Percentiles rank a stretch among this genome's conserved stretches.
These are phyloP conservation scores for Polyporus arcularius DNA, from an alignment of 768 basidiomycete species.

Conservation along the genomic window DNA sequence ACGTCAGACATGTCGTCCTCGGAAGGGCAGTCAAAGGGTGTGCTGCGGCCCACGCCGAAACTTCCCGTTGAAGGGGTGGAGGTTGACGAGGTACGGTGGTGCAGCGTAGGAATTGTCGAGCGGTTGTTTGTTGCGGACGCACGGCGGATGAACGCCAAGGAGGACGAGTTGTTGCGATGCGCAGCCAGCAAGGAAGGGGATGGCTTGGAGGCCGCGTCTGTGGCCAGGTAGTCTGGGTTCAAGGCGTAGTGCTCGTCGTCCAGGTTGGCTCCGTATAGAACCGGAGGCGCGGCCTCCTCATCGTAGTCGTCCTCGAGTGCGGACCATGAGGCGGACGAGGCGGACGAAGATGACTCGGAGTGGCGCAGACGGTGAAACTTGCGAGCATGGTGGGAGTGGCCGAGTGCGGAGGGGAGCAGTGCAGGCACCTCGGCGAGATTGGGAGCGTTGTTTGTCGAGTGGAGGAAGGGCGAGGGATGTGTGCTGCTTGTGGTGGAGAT, in stretches of 20 bases:
- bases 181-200: slow-evolving; percentile 28
- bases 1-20: slow-evolving; percentile 43
- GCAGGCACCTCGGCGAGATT: slow-evolving; percentile 63
- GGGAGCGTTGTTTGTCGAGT: slow-evolving; percentile 37
- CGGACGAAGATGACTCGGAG: slow-evolving; percentile 63
- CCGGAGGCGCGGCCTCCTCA: slow-evolving; percentile 40
- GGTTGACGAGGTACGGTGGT: slow-evolving; percentile 52
- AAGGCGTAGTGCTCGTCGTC: slow-evolving; percentile 36
- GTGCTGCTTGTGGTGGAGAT: slow-evolving; percentile 68
- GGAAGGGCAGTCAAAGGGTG: slow-evolving; percentile 28
- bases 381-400: slow-evolving; percentile 45
- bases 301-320: slow-evolving; percentile 66
- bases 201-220: slow-evolving; percentile 45
- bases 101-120: slow-evolving; percentile 58
- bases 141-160: slow-evolving; percentile 65
- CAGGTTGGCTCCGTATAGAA: slow-evolving; percentile 20
- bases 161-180: slow-evolving; percentile 37
- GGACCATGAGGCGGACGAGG: slow-evolving; percentile 70
- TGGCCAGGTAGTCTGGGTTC: slow-evolving; percentile 38
- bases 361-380: slow-evolving; percentile 50
- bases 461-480: slow-evolving; percentile 66
- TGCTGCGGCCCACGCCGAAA: slow-evolving; percentile 25
- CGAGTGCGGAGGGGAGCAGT: slow-evolving; percentile 60
- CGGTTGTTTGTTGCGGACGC: slow-evolving; percentile 73
- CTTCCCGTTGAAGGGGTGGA: slow-evolving; percentile 34